Conservation (phyloP, 1,284 basidiomycete genomes). For the Ganoderma multipileum region DNA sequence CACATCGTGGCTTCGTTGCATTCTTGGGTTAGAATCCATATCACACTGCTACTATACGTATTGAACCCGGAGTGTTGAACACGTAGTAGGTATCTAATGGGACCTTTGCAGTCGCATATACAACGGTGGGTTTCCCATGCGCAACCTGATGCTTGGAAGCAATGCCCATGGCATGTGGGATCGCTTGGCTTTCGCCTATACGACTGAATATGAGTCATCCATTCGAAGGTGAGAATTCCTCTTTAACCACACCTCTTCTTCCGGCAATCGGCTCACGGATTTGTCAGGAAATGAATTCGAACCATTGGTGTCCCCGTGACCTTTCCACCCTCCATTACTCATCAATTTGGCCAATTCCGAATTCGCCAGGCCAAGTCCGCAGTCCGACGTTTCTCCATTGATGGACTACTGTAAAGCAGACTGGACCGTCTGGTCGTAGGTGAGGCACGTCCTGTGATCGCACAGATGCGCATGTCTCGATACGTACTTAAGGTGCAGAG, state of each 20-base stretch:
- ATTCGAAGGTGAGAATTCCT: not conserved
- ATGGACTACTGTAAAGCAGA: no score
- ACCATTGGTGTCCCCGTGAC: not conserved
- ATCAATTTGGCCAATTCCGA: conserved; percentile 1
- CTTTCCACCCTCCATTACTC: not conserved
- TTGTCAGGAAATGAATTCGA: not conserved
- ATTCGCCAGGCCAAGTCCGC: not conserved
- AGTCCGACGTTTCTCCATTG: not conserved
- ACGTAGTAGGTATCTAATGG: not conserved
- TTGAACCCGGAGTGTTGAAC: not conserved
- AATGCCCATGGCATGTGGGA: not conserved
- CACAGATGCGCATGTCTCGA: not conserved
- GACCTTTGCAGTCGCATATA: not conserved
- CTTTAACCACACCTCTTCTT: conserved; percentile 1
- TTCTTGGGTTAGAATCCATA: not conserved
- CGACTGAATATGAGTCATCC: not conserved
- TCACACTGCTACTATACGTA: not conserved
- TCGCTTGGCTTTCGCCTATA: not conserved
- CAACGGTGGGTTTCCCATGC: not conserved
- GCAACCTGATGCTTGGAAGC: not conserved
- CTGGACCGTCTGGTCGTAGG: not conserved
- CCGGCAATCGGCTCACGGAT: not conserved
- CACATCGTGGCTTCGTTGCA: not conserved
- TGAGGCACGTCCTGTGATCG: not conserved
- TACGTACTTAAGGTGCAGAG: not conserved